Conservation (phyloP, 805 yeast genomes). For the Wickerhamiella brachini region DNA sequence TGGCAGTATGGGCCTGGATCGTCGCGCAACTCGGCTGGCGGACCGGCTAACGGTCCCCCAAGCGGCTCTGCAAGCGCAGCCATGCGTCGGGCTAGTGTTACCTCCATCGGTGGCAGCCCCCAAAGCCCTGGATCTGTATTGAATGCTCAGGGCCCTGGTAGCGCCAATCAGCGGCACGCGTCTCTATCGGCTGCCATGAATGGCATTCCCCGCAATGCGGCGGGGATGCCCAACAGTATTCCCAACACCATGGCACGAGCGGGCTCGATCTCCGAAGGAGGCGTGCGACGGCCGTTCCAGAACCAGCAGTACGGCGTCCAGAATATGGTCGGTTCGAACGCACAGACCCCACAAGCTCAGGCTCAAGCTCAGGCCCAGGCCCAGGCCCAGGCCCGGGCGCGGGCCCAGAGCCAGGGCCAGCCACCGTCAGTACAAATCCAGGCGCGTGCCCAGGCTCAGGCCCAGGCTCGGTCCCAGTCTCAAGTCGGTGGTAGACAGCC, state of each 20-base stretch:
- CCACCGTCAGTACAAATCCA: not conserved
- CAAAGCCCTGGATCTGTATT: not conserved
- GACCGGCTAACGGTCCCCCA: not conserved
- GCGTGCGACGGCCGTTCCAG: too few species aligned
- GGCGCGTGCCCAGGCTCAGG: not conserved
- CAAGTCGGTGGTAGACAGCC: not conserved
- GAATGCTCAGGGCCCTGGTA: not conserved
- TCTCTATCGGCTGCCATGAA: too few species aligned
- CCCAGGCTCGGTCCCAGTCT: not conserved
- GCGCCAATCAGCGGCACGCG: not conserved
- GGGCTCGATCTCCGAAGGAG: too few species aligned
- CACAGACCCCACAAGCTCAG: not conserved
- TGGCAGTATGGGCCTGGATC: not conserved
- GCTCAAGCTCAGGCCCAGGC: slow-evolving; percentile 4
- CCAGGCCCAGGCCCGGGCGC: slow-evolving; percentile 9
- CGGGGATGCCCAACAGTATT: too few species aligned
- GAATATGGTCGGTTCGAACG: too few species aligned
- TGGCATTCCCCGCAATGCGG: too few species aligned
- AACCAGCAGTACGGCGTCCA: too few species aligned
- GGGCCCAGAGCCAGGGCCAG: slow-evolving; percentile 1
- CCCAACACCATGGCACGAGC: too few species aligned
- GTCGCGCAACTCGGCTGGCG: not conserved
- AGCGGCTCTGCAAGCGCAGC: not conserved
- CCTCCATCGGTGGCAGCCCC: not conserved
- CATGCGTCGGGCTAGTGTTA: not conserved